Evolutionary conservation across 139 green algal species (phyloP).

Genomic region (Chlamydomonas schloesseri): DNA sequence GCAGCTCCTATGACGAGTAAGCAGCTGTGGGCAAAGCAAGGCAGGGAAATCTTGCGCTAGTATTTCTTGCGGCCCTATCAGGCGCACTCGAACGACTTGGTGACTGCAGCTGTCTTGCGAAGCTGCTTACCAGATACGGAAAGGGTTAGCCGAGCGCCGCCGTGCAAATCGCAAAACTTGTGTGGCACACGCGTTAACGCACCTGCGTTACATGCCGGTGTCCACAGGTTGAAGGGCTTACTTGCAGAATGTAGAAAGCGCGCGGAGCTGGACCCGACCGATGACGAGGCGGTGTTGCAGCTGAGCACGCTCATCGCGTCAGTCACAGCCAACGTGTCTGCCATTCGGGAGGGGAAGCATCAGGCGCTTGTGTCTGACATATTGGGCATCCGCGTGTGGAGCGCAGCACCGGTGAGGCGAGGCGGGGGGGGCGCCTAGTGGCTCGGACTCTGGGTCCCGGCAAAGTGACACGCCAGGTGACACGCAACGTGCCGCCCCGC

Average conservation of each 20-base stretch:
- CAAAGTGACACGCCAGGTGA: neutral
- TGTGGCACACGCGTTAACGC: too few relatives aligned
- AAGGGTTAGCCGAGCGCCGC: neutral
- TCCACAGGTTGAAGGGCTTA: neutral
- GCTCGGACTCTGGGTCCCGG: too few relatives aligned
- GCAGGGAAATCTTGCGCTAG: too few relatives aligned
- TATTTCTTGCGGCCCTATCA: too few relatives aligned
- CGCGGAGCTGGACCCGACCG: conserved; percentile 35
- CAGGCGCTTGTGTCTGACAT: conserved; percentile 63
- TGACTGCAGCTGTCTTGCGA: too few relatives aligned
- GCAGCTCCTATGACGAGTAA: conserved; percentile 55
- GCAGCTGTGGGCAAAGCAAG: neutral
- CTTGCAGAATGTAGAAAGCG: conserved; percentile 36
- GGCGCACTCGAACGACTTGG: too few relatives aligned
- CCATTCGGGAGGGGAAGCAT: conserved; percentile 62
- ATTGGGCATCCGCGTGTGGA: conserved; percentile 74
- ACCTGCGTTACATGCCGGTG: too few relatives aligned
- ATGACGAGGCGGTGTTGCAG: conserved; percentile 34
- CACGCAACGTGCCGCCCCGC: too few relatives aligned
- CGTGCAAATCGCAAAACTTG: neutral
- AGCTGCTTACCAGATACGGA: too few relatives aligned
- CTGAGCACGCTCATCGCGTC: conserved; percentile 58
- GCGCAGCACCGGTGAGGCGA: conserved; percentile 46
- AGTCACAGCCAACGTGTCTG: conserved; percentile 52
- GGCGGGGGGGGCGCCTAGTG: too few relatives aligned